Percentiles rank a stretch among this genome's conserved stretches.
These are phyloP conservation scores for Chrysanthemum makinoi DNA, from an alignment of 129 eudicot genomes.

Conservation along the genomic window DNA sequence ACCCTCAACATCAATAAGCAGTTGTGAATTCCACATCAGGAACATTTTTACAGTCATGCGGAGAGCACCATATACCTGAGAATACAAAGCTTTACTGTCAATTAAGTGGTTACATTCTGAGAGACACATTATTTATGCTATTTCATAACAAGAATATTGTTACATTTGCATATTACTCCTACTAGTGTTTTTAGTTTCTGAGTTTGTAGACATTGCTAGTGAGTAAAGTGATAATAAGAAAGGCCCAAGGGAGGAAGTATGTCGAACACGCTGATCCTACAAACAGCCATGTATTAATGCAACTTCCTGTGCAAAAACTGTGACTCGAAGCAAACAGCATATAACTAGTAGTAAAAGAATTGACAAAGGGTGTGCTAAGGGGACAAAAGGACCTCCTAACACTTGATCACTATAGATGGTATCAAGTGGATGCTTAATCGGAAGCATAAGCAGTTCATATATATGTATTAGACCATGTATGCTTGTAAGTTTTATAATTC, in stretches of 20 bases:
- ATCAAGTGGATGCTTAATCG: neutral
- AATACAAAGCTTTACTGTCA: neutral
- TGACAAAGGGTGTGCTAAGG: neutral
- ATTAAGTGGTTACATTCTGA: neutral
- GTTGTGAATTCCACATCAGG: constrained; percentile 89
- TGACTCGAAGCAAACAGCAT: neutral
- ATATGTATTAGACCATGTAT: constrained; percentile 43
- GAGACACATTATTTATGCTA: constrained; percentile 2
- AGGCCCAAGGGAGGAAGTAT: neutral
- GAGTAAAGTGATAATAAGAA: neutral
- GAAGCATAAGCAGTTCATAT: neutral
- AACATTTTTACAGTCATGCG: constrained; percentile 99
- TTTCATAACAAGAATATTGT: neutral
- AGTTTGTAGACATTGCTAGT: neutral
- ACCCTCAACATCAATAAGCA: constrained; percentile 86
- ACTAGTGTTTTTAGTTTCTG: neutral
- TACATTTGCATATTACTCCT: constrained; percentile 6
- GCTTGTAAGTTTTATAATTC: too few species aligned
- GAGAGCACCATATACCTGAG: constrained; percentile 96
- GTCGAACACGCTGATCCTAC: neutral
- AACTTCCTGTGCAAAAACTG: neutral
- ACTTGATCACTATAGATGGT: neutral
- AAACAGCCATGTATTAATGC: neutral
- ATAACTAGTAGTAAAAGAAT: neutral
- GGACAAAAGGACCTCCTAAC: neutral